Evolutionary conservation across 2,329 filamentous ascomycete species (phyloP), one percentile per base, ranked within the genome.

Genomic region (Aspergillus sp.): DNA sequence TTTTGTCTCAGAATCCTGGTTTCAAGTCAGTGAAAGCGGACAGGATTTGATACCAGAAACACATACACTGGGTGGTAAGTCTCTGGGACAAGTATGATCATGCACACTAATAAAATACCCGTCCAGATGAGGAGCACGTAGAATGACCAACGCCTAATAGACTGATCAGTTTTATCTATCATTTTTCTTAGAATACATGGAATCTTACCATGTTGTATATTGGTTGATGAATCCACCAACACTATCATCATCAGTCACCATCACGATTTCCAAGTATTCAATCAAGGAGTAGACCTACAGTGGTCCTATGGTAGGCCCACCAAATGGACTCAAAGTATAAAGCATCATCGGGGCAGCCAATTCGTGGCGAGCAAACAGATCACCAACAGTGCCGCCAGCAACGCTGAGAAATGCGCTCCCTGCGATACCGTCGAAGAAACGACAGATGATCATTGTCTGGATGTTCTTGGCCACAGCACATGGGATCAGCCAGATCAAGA

Each of bases 121-220:
- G 82, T 76, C 89, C 88, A 95, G 40, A 95, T 94, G 40, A 95
- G 68, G 46, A 95, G 72, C 4, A 90, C 76, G 60, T 90, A 95
- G 65, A 93, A 90, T 0, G 84, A 86, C 87, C 87, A 93, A 41
- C 86, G 73, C 85, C 68, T 70, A 39, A 37, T n/a, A 28, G 9
- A 28, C 6, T 19, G 19, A 27, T 42, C 41, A 43, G 43, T 53
- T 50, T 34, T 6, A 13, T 26, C 11, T 7, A 8, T 12, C 28
- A 11, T 7, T 6, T 27, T 30, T 27, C 37, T 36, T n/a, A 13
- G 27, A 39, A 27, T 26, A 52, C 58, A 58, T 19, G 19, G 19
- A 19, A 19, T 19, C 19, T 19, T 59, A 72, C 77, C 89, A 95
- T 44, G 73, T 70, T 4, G 76, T 77, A 54, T 84, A 81, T 54